phyloP scores from a whole-genome alignment of 768 basidiomycete species.

The Boletus rufocinnamomeus region DNA sequence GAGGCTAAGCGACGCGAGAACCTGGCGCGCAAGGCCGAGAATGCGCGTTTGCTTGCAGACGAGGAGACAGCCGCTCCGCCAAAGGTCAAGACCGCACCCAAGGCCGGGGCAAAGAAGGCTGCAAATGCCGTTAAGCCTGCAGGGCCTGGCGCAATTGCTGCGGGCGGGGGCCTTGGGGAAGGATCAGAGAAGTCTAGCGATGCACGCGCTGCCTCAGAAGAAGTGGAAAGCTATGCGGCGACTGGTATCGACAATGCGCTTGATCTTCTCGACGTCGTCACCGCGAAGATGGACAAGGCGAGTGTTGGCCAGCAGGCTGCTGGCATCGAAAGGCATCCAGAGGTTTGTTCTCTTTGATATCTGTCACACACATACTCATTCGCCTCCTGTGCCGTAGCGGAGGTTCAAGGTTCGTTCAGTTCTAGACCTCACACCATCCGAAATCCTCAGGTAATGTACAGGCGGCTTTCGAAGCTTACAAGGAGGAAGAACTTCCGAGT shows the following conservation, averaged over 20 bases:
- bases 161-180: slow-evolving; percentile 54
- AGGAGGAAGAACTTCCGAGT: slow-evolving; percentile 83
- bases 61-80: slow-evolving; percentile 68
- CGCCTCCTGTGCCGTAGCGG: slow-evolving; percentile 49
- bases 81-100: slow-evolving; percentile 65
- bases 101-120: slow-evolving; percentile 61
- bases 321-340: slow-evolving; percentile 86
- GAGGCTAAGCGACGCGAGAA: slow-evolving; percentile 83
- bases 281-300: slow-evolving; percentile 91
- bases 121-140: slow-evolving; percentile 60
- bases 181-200: slow-evolving; percentile 25
- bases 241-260: slow-evolving; percentile 91
- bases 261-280: slow-evolving; percentile 86
- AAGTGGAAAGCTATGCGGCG: slow-evolving; percentile 72
- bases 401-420: slow-evolving; percentile 72
- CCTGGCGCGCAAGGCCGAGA: slow-evolving; percentile 84
- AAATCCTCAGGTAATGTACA: slow-evolving; percentile 29
- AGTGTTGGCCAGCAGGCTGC: slow-evolving; percentile 87
- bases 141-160: slow-evolving; percentile 83
- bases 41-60: slow-evolving; percentile 80
- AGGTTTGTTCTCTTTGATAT: slow-evolving; percentile 52
- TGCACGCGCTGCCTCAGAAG: slow-evolving; percentile 32
- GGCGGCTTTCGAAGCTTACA: slow-evolving; percentile 90
- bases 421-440: not conserved
- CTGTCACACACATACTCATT: slow-evolving; percentile 14